Evolutionary conservation across 306 rosid species (phyloP).

Genomic region (Vicia sativa): DNA sequence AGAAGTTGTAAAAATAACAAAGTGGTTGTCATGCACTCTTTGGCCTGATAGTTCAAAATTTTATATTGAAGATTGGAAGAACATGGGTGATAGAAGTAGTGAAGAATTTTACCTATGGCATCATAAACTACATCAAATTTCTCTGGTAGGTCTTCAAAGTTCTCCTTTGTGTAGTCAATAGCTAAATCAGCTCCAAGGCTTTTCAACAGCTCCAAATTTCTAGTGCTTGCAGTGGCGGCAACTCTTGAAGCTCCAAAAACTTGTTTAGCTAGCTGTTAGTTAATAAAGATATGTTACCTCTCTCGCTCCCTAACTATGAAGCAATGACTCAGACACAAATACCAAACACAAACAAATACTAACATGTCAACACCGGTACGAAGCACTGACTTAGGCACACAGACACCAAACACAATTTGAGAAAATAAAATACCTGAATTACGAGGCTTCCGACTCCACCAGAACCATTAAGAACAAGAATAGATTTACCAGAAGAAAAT

Average conservation of each 20-base stretch:
- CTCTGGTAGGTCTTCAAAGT: slow-evolving; percentile 79
- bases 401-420: not conserved
- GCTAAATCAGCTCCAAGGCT: slow-evolving; percentile 89
- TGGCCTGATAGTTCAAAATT: slow-evolving; percentile 20
- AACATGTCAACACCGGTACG: not conserved
- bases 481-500: slow-evolving; percentile 82
- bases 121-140: slow-evolving; percentile 88
- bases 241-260: slow-evolving; percentile 92
- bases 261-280: slow-evolving; percentile 77
- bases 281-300: slow-evolving; percentile 6
- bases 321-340: not conserved
- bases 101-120: slow-evolving; percentile 69
- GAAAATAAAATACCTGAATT: slow-evolving; percentile 65
- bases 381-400: not conserved
- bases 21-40: not conserved
- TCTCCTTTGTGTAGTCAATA: slow-evolving; percentile 88
- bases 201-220: slow-evolving; percentile 75
- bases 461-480: slow-evolving; percentile 87
- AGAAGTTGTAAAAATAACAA: too few relatives aligned
- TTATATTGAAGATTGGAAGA: not conserved
- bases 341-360: not conserved
- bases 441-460: slow-evolving; percentile 97
- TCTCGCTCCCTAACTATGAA: not conserved
- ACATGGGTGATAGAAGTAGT: not conserved
- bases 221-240: slow-evolving; percentile 87